Evolutionary conservation across 352 stramenopile species (phyloP).

Genomic region (Pythium rishiriense): DNA sequence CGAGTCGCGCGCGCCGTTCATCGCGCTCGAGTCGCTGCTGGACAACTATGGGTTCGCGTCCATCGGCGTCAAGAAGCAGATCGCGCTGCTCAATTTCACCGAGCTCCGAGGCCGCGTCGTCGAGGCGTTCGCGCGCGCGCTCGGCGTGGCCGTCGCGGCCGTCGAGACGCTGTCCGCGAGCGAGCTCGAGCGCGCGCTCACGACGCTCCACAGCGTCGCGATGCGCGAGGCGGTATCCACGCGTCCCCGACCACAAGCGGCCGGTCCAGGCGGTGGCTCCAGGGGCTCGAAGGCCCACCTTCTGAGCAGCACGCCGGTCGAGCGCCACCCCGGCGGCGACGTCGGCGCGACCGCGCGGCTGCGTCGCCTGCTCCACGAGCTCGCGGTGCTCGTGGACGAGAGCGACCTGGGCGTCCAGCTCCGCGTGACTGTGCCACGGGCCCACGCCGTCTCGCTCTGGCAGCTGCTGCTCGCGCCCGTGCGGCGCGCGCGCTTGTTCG

Average conservation of each 20-base stretch:
- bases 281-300: too few relatives aligned
- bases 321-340: background rate
- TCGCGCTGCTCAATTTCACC: constrained; percentile 28
- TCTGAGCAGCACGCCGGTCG: too few relatives aligned
- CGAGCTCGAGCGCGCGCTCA: constrained; percentile 22
- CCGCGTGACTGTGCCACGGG: constrained; percentile 24
- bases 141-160: background rate
- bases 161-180: constrained; percentile 24
- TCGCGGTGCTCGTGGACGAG: constrained; percentile 25
- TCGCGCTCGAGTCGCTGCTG: constrained; percentile 36
- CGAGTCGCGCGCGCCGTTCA: constrained; percentile 27
- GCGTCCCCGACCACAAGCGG: background rate
- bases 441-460: constrained; percentile 41
- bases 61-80: constrained; percentile 32
- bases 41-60: constrained; percentile 37
- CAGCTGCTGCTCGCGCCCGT: constrained; percentile 41
- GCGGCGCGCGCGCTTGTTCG: constrained; percentile 37
- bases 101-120: constrained; percentile 17
- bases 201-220: background rate
- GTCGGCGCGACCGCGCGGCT: background rate
- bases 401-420: constrained; percentile 32
- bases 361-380: constrained; percentile 3
- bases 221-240: background rate
- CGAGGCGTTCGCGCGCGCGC: constrained; percentile 6
- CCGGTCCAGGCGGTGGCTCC: too few relatives aligned